Conservation (phyloP, 768 basidiomycete genomes). For the Suillus ampliporus region DNA sequence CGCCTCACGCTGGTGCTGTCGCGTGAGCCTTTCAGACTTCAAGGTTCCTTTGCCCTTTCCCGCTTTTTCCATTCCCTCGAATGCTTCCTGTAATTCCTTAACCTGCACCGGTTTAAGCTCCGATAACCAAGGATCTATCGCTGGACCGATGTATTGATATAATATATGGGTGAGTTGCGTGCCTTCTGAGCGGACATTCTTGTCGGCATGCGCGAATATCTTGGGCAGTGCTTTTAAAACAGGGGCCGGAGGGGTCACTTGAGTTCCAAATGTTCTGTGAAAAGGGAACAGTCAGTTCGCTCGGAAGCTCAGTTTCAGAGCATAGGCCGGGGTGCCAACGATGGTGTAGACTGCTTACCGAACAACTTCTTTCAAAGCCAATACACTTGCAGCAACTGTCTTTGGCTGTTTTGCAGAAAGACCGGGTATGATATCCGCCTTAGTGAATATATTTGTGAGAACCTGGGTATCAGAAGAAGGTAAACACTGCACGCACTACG, state of each 20-base stretch:
- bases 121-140: slow-evolving; percentile 81
- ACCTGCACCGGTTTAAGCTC: slow-evolving; percentile 98
- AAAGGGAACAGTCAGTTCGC: slow-evolving; percentile 9
- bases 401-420: slow-evolving; percentile 95
- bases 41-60: slow-evolving; percentile 84
- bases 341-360: slow-evolving; percentile 55
- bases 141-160: slow-evolving; percentile 86
- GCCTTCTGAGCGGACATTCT: slow-evolving; percentile 94
- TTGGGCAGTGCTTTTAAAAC: slow-evolving; percentile 90
- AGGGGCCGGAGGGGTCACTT: slow-evolving; percentile 73
- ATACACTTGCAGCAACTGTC: slow-evolving; percentile 79
- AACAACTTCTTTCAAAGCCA: slow-evolving; percentile 82
- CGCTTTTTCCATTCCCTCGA: slow-evolving; percentile 82
- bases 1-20: slow-evolving; percentile 74
- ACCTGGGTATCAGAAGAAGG: slow-evolving; percentile 29
- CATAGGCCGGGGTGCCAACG: not conserved
- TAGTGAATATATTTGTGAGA: slow-evolving; percentile 32
- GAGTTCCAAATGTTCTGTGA: slow-evolving; percentile 77
- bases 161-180: slow-evolving; percentile 72
- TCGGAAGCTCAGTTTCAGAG: not conserved
- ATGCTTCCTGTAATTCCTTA: slow-evolving; percentile 92
- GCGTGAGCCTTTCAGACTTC: slow-evolving; percentile 81
- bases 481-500: slow-evolving; percentile 67
- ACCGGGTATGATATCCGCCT: slow-evolving; percentile 85
- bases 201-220: slow-evolving; percentile 94